Conservation (phyloP, 2,329 filamentous ascomycete genomes). For the Pseudohalonectria lignicola region DNA sequence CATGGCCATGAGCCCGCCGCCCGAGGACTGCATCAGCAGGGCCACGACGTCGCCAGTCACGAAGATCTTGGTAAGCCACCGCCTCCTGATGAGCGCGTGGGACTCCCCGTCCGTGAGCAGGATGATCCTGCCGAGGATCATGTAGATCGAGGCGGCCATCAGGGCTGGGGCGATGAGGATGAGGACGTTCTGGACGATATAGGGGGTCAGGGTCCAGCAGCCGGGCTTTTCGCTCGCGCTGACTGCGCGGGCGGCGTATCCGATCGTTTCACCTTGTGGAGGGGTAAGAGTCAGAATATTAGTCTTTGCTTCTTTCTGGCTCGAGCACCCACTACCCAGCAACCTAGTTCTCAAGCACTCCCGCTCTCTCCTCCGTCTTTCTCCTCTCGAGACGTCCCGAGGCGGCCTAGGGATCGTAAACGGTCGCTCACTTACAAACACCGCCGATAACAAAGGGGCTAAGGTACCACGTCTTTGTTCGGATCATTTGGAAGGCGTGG, state of each 20-base stretch:
- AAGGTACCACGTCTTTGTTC: slow-evolving; percentile 7
- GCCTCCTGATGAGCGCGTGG: slow-evolving; percentile 19
- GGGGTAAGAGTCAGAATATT: too few species aligned
- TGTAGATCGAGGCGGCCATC: slow-evolving; percentile 31
- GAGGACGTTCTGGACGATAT: slow-evolving; percentile 28
- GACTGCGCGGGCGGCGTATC: slow-evolving; percentile 9
- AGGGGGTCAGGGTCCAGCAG: slow-evolving; percentile 24
- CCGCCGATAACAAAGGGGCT: slow-evolving; percentile 8
- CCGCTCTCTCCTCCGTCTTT: too few species aligned
- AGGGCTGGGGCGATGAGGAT: slow-evolving; percentile 35
- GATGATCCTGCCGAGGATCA: slow-evolving; percentile 36
- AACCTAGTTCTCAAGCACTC: too few species aligned
- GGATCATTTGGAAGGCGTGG: slow-evolving; percentile 4
- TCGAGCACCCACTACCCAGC: too few species aligned
- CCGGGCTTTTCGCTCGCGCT: slow-evolving; percentile 25
- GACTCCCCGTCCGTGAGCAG: slow-evolving; percentile 19
- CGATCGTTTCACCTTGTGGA: slow-evolving; percentile 5
- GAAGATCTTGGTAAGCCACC: slow-evolving; percentile 41
- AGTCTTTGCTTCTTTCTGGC: too few species aligned
- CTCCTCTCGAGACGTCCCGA: slow-evolving; percentile 14
- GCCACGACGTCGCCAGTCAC: slow-evolving; percentile 42
- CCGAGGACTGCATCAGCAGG: slow-evolving; percentile 36
- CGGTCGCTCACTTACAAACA: slow-evolving; percentile 7
- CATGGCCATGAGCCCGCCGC: slow-evolving; percentile 17
- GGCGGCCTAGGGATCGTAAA: too few species aligned